A percentile compares a stretch with the other conserved stretches of the same genome.
These are phyloP conservation scores for Furculomyces boomerangus DNA, from an alignment of 371 early-diverging fungal species.

Conservation along the genomic window DNA sequence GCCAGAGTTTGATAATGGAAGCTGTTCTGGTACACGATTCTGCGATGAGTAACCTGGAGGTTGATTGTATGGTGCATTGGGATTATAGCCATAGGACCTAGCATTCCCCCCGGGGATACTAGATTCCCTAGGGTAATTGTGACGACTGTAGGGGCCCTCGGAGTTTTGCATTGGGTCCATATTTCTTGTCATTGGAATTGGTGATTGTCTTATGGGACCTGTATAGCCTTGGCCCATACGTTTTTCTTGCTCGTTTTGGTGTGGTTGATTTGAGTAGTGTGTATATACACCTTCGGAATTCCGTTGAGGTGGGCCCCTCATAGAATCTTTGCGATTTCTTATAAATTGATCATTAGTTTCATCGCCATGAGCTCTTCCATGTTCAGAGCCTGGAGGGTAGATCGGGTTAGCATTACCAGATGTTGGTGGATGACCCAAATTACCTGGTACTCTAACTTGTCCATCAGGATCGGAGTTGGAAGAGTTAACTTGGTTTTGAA, in stretches of 20 bases:
- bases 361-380: background rate
- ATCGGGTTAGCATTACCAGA: background rate
- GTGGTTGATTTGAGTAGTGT: background rate
- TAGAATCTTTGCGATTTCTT: background rate
- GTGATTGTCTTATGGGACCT: too few species aligned
- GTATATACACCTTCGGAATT: background rate
- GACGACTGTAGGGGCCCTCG: too few species aligned
- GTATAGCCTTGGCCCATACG: background rate
- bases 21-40: background rate
- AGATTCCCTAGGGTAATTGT: too few species aligned
- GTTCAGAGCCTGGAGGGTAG: background rate
- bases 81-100: too few species aligned
- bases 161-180: too few species aligned
- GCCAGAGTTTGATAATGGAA: background rate
- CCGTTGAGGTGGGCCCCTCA: background rate
- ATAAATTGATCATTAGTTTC: background rate
- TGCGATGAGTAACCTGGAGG: background rate
- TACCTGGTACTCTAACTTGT: slow-evolving; percentile 14
- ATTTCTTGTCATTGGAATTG: too few species aligned
- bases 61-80: background rate
- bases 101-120: too few species aligned
- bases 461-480: slow-evolving; percentile 13
- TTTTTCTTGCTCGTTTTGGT: background rate
- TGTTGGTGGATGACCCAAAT: slow-evolving; percentile 20
- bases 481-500: slow-evolving; percentile 8